These are phyloP conservation scores for Lachancea sp. DNA, from an alignment of 805 yeast genomes.

Conservation along the genomic window DNA sequence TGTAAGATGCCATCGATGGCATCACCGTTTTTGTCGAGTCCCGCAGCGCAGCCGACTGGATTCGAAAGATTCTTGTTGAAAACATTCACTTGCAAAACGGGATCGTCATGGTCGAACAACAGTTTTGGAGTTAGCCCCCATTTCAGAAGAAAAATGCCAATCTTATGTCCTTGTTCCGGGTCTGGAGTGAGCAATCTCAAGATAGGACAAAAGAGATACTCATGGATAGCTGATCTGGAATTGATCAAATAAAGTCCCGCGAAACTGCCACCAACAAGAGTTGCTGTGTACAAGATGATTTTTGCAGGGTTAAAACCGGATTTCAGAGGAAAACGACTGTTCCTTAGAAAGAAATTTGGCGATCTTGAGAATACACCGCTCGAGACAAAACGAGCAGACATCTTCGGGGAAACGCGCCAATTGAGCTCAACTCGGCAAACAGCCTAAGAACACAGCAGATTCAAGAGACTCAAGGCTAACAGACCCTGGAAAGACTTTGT, in stretches of 20 bases:
- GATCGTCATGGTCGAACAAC: slow-evolving; percentile 46
- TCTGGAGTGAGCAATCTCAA: slow-evolving; percentile 56
- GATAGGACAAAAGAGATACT: slow-evolving; percentile 72
- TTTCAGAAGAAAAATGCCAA: slow-evolving; percentile 67
- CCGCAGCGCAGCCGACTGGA: slow-evolving; percentile 94
- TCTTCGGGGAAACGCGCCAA: background rate
- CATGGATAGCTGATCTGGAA: slow-evolving; percentile 77
- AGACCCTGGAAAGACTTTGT: too few relatives aligned
- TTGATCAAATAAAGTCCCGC: slow-evolving; percentile 57
- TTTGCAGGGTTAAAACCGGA: slow-evolving; percentile 16
- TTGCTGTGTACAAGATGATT: slow-evolving; percentile 21
- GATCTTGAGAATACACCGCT: background rate
- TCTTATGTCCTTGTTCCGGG: slow-evolving; percentile 80
- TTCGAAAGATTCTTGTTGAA: slow-evolving; percentile 60
- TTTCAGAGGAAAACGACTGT: slow-evolving; percentile 10
- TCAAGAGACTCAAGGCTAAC: too few relatives aligned
- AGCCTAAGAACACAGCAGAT: too few relatives aligned
- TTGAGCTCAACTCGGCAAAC: background rate
- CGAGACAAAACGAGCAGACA: slow-evolving; percentile 1
- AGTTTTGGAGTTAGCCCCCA: slow-evolving; percentile 61
- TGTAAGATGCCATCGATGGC: slow-evolving; percentile 76
- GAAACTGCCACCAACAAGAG: slow-evolving; percentile 29
- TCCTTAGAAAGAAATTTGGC: slow-evolving; percentile 7
- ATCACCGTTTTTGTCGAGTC: slow-evolving; percentile 89
- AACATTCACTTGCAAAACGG: slow-evolving; percentile 49